These are phyloP conservation scores for Periconia macrospinosa DNA, from an alignment of 2,329 filamentous ascomycete species.

Conservation along the genomic window DNA sequence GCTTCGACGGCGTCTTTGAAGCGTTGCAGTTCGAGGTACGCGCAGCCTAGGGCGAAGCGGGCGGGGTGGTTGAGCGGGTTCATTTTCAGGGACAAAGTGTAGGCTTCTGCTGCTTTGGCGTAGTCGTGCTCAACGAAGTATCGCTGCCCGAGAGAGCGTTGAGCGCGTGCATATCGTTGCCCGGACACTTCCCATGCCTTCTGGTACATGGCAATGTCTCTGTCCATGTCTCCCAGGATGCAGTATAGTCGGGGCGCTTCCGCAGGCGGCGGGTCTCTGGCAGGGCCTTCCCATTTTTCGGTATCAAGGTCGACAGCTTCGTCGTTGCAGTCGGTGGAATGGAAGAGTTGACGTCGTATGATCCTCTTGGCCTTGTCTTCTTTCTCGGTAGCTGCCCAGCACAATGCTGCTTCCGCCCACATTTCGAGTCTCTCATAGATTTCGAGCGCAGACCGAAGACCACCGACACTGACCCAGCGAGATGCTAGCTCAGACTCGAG, in stretches of 20 bases:
- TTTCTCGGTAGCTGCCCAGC: slow-evolving; percentile 75
- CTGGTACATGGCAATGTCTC: slow-evolving; percentile 73
- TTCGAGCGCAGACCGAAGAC: slow-evolving; percentile 84
- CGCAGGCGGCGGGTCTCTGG: slow-evolving; percentile 69
- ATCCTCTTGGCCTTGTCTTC: slow-evolving; percentile 82
- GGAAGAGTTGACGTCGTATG: slow-evolving; percentile 77
- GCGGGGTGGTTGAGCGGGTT: slow-evolving; percentile 81
- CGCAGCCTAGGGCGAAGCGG: slow-evolving; percentile 91
- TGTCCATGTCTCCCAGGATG: slow-evolving; percentile 87
- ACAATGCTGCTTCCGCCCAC: slow-evolving; percentile 94
- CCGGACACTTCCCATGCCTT: slow-evolving; percentile 87
- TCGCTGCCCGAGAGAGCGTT: slow-evolving; percentile 81
- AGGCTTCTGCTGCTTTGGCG: slow-evolving; percentile 72
- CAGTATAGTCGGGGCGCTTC: slow-evolving; percentile 89
- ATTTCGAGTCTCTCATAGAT: slow-evolving; percentile 93
- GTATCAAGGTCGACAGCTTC: slow-evolving; percentile 46
- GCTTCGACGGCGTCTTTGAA: slow-evolving; percentile 81
- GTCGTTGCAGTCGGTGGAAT: slow-evolving; percentile 56
- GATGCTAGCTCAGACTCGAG: slow-evolving; percentile 90
- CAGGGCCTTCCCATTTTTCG: slow-evolving; percentile 65
- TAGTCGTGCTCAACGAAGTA: slow-evolving; percentile 70
- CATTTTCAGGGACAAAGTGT: slow-evolving; percentile 72
- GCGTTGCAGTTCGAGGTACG: slow-evolving; percentile 73
- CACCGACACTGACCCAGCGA: slow-evolving; percentile 88
- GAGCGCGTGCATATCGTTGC: slow-evolving; percentile 79